A percentile compares a stretch with the other conserved stretches of the same genome.
These are phyloP conservation scores for Arthrobotrys entomopaga DNA, from an alignment of 2,329 filamentous ascomycete genomes.

Conservation along the genomic window DNA sequence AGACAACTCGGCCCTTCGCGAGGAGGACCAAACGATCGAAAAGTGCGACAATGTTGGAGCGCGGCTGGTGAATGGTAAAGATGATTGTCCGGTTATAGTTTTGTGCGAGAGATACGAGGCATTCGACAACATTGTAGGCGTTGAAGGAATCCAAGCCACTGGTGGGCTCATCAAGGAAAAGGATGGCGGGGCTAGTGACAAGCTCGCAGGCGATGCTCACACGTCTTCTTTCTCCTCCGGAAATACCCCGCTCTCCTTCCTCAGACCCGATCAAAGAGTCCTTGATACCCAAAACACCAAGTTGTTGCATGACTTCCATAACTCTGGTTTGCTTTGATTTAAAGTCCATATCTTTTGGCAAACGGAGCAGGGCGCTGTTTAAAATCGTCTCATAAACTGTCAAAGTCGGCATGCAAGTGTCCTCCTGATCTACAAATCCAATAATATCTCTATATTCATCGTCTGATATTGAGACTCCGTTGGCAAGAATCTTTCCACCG, in stretches of 20 bases:
- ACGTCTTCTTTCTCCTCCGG: slow-evolving; percentile 93
- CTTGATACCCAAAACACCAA: slow-evolving; percentile 92
- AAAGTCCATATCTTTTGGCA: slow-evolving; percentile 91
- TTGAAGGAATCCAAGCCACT: slow-evolving; percentile 97
- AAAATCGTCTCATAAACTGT: slow-evolving; percentile 98
- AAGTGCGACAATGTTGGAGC: slow-evolving; percentile 96
- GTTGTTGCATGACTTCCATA: slow-evolving; percentile 91
- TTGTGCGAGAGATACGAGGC: slow-evolving; percentile 91
- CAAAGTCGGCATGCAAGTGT: slow-evolving; percentile 93
- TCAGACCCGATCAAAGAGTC: slow-evolving; percentile 96
- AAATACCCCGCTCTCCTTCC: slow-evolving; percentile 94
- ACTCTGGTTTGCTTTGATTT: slow-evolving; percentile 90
- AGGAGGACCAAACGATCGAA: slow-evolving; percentile 94
- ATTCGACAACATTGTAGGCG: slow-evolving; percentile 97
- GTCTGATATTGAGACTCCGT: slow-evolving; percentile 88
- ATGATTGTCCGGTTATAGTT: slow-evolving; percentile 96
- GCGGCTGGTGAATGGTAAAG: slow-evolving; percentile 97
- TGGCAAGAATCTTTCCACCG: slow-evolving; percentile 86
- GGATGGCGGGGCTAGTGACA: slow-evolving; percentile 94
- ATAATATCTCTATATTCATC: slow-evolving; percentile 89
- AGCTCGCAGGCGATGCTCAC: slow-evolving; percentile 98
- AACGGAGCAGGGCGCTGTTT: slow-evolving; percentile 87
- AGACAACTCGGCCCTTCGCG: slow-evolving; percentile 88
- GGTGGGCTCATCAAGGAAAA: slow-evolving; percentile 96
- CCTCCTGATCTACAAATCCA: slow-evolving; percentile 97